A percentile compares a stretch with the other conserved stretches of the same genome.
These are phyloP conservation scores for Apiotrichum gamsii DNA, from an alignment of 1,284 basidiomycete genomes.

Conservation along the genomic window DNA sequence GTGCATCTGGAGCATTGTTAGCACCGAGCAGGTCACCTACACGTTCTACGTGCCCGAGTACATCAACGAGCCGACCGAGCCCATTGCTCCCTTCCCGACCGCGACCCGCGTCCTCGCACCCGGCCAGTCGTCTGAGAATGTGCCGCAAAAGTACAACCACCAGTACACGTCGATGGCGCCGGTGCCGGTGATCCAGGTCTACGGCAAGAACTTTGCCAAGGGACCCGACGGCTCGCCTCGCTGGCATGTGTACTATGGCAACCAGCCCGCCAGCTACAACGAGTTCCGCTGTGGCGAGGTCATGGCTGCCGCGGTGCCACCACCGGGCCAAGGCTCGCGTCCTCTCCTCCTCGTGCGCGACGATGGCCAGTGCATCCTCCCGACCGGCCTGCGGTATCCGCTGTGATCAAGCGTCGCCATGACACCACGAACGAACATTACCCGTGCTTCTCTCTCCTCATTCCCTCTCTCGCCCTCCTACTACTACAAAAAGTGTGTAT, in stretches of 20 bases:
- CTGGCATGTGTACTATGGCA: constrained; percentile 69
- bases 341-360: constrained; percentile 78
- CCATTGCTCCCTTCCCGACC: constrained; percentile 76
- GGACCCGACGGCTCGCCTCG: constrained; percentile 56
- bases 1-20: constrained; percentile 44
- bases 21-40: constrained; percentile 52
- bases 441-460: too few species aligned
- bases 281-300: constrained; percentile 69
- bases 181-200: constrained; percentile 47
- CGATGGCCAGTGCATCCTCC: constrained; percentile 79
- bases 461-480: too few species aligned
- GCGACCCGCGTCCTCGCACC: constrained; percentile 80
- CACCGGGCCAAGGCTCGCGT: constrained; percentile 47
- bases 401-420: neutral
- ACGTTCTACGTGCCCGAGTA: constrained; percentile 85
- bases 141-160: constrained; percentile 25
- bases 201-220: constrained; percentile 85
- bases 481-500: too few species aligned
- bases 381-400: constrained; percentile 77
- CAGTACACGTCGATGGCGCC: constrained; percentile 32
- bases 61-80: constrained; percentile 52
- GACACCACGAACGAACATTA: too few species aligned
- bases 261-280: constrained; percentile 75
- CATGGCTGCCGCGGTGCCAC: constrained; percentile 45
- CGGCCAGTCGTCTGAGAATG: constrained; percentile 44